A percentile compares a stretch with the other conserved stretches of the same genome.
These are phyloP conservation scores for Pugionium cornutum DNA, from an alignment of 345 rosid species.

Conservation along the genomic window DNA sequence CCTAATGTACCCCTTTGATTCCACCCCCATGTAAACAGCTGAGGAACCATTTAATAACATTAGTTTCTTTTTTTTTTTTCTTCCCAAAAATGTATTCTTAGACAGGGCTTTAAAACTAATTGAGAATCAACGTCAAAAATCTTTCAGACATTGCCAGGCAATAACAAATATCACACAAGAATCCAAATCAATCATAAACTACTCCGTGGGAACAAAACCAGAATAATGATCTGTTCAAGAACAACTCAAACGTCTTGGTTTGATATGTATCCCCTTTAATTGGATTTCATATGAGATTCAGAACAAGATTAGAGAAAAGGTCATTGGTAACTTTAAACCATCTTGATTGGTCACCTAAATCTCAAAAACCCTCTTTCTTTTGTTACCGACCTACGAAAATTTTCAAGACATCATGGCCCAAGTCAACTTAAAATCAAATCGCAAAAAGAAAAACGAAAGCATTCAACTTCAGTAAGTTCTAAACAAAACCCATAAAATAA, in stretches of 20 bases:
- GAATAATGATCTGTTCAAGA: background rate
- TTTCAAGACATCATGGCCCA: background rate
- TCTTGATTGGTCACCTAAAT: constrained; percentile 23
- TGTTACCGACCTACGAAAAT: background rate
- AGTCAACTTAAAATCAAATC: constrained; percentile 1
- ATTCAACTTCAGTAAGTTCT: background rate
- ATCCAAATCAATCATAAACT: constrained; percentile 15
- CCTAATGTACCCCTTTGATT: constrained; percentile 99
- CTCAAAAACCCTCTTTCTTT: constrained; percentile 1
- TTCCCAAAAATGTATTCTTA: background rate
- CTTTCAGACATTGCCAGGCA: background rate
- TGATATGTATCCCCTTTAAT: background rate
- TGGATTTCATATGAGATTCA: background rate
- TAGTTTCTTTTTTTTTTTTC: background rate
- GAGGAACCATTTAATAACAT: constrained; percentile 20
- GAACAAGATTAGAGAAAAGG: background rate
- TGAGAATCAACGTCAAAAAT: background rate
- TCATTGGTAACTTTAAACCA: constrained; percentile 19
- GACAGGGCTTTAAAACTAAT: background rate
- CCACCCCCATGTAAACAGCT: constrained; percentile 99
- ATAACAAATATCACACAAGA: background rate
- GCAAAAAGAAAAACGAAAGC: background rate
- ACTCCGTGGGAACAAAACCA: constrained; percentile 9
- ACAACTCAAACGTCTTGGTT: constrained; percentile 1
- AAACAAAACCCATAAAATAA: constrained; percentile 5